Evolutionary conservation across 495 filamentous ascomycete genomes (phyloP), one percentile per base, ranked within the genome.

Genomic region (Parachaetomium inaequale): DNA sequence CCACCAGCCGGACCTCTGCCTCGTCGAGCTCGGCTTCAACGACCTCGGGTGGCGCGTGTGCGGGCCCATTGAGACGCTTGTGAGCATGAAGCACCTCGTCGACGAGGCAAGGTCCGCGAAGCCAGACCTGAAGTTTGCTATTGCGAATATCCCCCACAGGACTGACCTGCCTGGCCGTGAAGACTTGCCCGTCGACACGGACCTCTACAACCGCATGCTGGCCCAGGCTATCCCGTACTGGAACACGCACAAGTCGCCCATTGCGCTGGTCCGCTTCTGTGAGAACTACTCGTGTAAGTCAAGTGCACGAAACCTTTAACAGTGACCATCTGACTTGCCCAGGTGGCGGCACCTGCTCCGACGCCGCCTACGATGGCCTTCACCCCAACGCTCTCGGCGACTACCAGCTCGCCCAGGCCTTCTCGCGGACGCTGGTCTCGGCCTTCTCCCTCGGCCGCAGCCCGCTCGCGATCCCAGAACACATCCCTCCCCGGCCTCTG

Each of bases 1-100:
- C 42, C 75, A 78, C 59, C 71, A 72, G 46, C 62, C 72, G 4
- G 71, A 82, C 61, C 70, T 67, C 21, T 65, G 69, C 10, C 63
- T 77, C 7, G 66, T 75, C 38, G 21, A 70, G 60, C 67, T 77
- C 7, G 75, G 75, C 4, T 77, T 75, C 57, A 77, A 77, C 61
- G 75, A 77, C 50, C 55, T 77, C 17, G 72, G 59, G 17, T 77
- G 73, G 75, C 43, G 63, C 29, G 52, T 62, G 38, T 65, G 63
- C 42, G 64, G 65, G 7, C 64, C 73, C 2, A n/a, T 40, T 2
- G 55, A 61, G 1, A 61, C 59, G 0, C 62, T 77, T 5, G 62
- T 38, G 21, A 68, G 55, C 66, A 72, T 75, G 57, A 38, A 42
- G 32, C 19, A 11, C 0, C 54, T 77, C 1, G 52, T 75, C 25